A percentile compares a stretch with the other conserved stretches of the same genome.
Conservation (phyloP, 2,329 filamentous ascomycete species). For the Myriosclerotinia duriaeana region DNA sequence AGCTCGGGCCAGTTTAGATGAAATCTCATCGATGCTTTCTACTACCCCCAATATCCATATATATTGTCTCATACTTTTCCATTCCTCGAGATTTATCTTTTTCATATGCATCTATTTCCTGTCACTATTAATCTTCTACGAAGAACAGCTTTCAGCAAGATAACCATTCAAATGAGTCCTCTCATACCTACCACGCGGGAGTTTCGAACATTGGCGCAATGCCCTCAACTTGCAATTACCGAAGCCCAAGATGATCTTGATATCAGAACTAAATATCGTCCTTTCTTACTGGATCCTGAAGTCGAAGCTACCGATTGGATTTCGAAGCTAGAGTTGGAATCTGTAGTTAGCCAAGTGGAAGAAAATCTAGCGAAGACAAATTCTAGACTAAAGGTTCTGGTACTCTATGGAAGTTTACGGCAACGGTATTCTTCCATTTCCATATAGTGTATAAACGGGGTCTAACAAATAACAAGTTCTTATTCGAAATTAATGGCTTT, state of each 20-base stretch:
- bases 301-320: slow-evolving; percentile 54
- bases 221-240: slow-evolving; percentile 8
- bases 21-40: neutral
- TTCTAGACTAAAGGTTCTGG: slow-evolving; percentile 53
- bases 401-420: slow-evolving; percentile 61
- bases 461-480: slow-evolving; percentile 44
- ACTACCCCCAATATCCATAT: neutral
- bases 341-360: slow-evolving; percentile 52
- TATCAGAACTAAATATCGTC: slow-evolving; percentile 51
- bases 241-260: slow-evolving; percentile 15
- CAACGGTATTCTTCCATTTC: slow-evolving; percentile 35
- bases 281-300: slow-evolving; percentile 51
- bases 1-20: slow-evolving; percentile 1
- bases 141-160: neutral
- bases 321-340: slow-evolving; percentile 54
- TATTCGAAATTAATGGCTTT: slow-evolving; percentile 60
- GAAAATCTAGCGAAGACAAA: slow-evolving; percentile 44
- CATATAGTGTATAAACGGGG: no score
- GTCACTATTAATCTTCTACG: neutral
- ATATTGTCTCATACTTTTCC: neutral
- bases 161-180: slow-evolving; percentile 1
- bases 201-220: slow-evolving; percentile 18
- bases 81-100: neutral
- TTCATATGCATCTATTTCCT: neutral
- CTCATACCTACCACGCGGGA: neutral